Evolutionary conservation across 2,329 filamentous ascomycete genomes (phyloP), one percentile per base, ranked within the genome.

Genomic region (Trichoderma arundinaceum): DNA sequence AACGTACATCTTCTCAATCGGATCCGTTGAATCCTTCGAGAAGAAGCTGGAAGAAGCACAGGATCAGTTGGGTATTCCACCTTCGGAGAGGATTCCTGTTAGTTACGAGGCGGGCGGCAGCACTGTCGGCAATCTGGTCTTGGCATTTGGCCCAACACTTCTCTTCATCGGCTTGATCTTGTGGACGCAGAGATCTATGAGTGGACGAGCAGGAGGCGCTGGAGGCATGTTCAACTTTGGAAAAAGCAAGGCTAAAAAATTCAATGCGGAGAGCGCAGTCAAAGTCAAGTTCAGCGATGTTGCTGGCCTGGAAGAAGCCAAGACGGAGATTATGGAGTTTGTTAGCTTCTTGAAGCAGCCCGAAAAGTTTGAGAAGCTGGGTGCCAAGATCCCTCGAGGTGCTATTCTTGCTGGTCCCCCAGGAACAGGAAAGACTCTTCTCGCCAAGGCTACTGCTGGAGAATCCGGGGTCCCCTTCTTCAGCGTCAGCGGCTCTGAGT

Each of bases 301-400:
- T 49, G 95, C 95, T 48, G 95, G 95, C 71, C 94, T 98, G 89
- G 95, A 99, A 76, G 95, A 99, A 80, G 95, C 95, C 65, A 99
- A 99, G 84, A 84, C 89, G 65, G 95, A 99, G 79, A 99, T 99
- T 72, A 97, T 98, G 93, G 95, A 99, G 79, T 99, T 99, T 73
- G 95, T 99, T 71, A 94, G 91, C 76, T 99, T 99, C 83, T 81
- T 99, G 69, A 94, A 97, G 82, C 91, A 95, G 73, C 95, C 95
- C 0, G 91, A 92, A 72, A 89, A 91, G 70, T 99, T 97, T 80
- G 90, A 97, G 80, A 92, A 91, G 77, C 87, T 99, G 17, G 95
- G 95, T 73, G 95, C 95, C 68, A 99, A 99, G 83, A 99, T 99
- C 61, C 95, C 95, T 43, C 92, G 95, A 69, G 95, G 95, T 74